These are phyloP conservation scores for Aspergillus sp. DNA, from an alignment of 2,329 filamentous ascomycete genomes.

Conservation along the genomic window DNA sequence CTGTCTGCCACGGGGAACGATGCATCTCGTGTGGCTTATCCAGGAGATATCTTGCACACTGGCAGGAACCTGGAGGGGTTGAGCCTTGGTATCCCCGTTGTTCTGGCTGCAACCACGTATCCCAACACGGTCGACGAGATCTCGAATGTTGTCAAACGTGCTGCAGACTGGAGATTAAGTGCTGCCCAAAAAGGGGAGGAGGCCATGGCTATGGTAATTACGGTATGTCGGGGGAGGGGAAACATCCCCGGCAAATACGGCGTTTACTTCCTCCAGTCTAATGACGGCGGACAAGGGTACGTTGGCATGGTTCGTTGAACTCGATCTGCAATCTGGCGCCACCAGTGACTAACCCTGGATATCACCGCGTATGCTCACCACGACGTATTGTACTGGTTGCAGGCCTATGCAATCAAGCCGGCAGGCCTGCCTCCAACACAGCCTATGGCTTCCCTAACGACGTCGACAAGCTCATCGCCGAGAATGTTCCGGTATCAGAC, in stretches of 20 bases:
- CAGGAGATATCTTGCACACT: neutral
- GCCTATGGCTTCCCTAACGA: slow-evolving; percentile 46
- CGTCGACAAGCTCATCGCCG: slow-evolving; percentile 36
- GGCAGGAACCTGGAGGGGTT: slow-evolving; percentile 11
- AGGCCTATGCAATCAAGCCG: slow-evolving; percentile 52
- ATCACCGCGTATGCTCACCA: slow-evolving; percentile 57
- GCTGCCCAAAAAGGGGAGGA: slow-evolving; percentile 44
- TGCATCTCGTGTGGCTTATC: slow-evolving; percentile 2
- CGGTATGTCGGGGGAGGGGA: slow-evolving; percentile 27
- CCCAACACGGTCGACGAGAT: slow-evolving; percentile 35
- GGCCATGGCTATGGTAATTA: slow-evolving; percentile 50
- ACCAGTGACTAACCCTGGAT: slow-evolving; percentile 48
- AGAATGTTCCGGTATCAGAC: slow-evolving; percentile 26
- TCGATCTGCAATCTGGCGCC: slow-evolving; percentile 54
- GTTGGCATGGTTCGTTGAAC: slow-evolving; percentile 53
- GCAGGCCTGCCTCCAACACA: slow-evolving; percentile 35
- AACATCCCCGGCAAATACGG: no score
- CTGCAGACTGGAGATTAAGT: slow-evolving; percentile 39
- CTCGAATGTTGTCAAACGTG: slow-evolving; percentile 41
- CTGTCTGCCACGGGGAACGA: slow-evolving; percentile 13
- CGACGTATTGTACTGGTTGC: slow-evolving; percentile 56
- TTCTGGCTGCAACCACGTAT: slow-evolving; percentile 25
- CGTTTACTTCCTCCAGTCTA: slow-evolving; percentile 44
- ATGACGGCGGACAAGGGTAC: slow-evolving; percentile 45
- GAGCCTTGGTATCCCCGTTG: slow-evolving; percentile 19